These are phyloP conservation scores for Rugiboletus extremiorientalis DNA, from an alignment of 1,284 basidiomycete species.

Conservation along the genomic window DNA sequence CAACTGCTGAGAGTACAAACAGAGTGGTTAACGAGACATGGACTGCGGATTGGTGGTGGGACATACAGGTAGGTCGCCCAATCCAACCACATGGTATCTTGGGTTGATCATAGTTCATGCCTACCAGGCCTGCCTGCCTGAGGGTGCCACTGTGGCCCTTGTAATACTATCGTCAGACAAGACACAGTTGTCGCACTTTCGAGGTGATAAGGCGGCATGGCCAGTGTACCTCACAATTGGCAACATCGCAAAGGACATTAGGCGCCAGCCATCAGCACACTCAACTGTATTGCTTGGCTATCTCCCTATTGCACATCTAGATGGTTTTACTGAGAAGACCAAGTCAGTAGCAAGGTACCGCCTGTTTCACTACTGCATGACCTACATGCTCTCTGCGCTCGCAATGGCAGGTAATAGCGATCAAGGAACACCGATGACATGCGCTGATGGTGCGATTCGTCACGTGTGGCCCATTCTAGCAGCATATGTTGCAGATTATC, in stretches of 20 bases:
- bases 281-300: slow-evolving; percentile 20
- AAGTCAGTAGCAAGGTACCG: slow-evolving; percentile 1
- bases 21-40: no score
- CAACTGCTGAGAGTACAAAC: no score
- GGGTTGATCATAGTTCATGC: no score
- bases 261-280: neutral
- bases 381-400: slow-evolving; percentile 10
- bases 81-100: no score
- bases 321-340: neutral
- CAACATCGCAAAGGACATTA: slow-evolving; percentile 18
- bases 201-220: slow-evolving; percentile 25
- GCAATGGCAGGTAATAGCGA: no score
- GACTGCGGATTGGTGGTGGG: no score
- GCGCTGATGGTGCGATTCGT: slow-evolving; percentile 15
- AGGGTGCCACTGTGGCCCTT: neutral
- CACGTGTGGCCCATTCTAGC: slow-evolving; percentile 12
- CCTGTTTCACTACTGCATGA: slow-evolving; percentile 31
- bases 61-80: no score
- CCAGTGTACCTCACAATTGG: slow-evolving; percentile 23
- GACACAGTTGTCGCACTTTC: slow-evolving; percentile 11
- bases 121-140: no score
- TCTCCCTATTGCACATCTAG: slow-evolving; percentile 20
- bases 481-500: slow-evolving; percentile 1
- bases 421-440: slow-evolving; percentile 17
- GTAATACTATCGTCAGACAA: slow-evolving; percentile 19